Conservation (phyloP, 495 filamentous ascomycete species). For the Neurospora sp. region DNA sequence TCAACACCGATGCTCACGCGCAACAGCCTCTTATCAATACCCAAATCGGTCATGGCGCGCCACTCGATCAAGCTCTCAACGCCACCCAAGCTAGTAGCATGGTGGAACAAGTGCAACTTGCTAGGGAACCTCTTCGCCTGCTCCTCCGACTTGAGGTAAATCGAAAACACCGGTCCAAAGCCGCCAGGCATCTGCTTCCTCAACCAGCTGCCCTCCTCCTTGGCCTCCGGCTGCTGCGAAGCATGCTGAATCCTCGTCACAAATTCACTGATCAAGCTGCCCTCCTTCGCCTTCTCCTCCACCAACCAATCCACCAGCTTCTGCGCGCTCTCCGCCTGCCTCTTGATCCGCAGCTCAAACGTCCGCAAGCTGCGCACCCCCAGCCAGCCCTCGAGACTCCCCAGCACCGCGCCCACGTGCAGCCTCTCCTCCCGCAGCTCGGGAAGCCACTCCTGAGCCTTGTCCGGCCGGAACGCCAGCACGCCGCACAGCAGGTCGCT, state of each 20-base stretch:
- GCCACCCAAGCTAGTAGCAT: constrained; percentile 87
- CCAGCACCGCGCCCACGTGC: constrained; percentile 77
- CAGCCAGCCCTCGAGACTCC: constrained; percentile 84
- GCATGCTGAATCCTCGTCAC: constrained; percentile 63
- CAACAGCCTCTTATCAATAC: constrained; percentile 62
- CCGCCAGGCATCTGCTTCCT: constrained; percentile 84
- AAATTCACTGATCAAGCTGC: constrained; percentile 35
- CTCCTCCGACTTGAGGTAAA: constrained; percentile 49
- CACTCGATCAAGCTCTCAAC: constrained; percentile 93
- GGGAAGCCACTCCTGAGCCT: constrained; percentile 38
- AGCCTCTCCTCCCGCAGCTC: constrained; percentile 55
- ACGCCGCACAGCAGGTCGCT: constrained; percentile 84
- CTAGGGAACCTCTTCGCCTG: constrained; percentile 62
- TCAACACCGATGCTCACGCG: constrained; percentile 83
- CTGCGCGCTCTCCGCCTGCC: constrained; percentile 60
- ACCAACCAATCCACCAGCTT: constrained; percentile 64
- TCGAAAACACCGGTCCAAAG: constrained; percentile 78
- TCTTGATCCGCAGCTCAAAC: constrained; percentile 67
- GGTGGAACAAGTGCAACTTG: constrained; percentile 74
- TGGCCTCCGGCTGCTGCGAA: constrained; percentile 53
- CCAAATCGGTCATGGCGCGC: constrained; percentile 71
- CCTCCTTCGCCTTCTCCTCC: constrained; percentile 22
- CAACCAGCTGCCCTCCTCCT: constrained; percentile 60
- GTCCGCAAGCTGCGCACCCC: constrained; percentile 79
- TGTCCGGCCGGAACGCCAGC: constrained; percentile 46